Base-by-base conservation (phyloP, 2,329 filamentous ascomycete species). In the Claviceps spartinae region DNA sequence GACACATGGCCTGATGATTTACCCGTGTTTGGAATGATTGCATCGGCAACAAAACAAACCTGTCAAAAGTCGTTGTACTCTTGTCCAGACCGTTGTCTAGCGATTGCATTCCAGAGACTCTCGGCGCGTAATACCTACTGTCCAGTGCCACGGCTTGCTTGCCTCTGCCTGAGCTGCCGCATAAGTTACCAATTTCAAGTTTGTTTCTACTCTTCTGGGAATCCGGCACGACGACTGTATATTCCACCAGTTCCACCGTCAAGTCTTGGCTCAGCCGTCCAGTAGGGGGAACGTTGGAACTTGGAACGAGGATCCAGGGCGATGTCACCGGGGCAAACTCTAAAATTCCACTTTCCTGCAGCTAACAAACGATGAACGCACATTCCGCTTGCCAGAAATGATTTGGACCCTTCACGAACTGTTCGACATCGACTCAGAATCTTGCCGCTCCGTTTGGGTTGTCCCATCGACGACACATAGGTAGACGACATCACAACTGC, bases 91-190 rank as follows among this genome's bases (percentile, higher is more conserved):
- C 30, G 24, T 45, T 50, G 18, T 37, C 41, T 37, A 18, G 26
- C 24, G 30, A 26, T 50, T 50, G 18, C 48, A 49, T 49, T 49
- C 48, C 48, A 50, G 48, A 37, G 30, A 38, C 24, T 5, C 34
- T 38, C 20, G 41, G 30, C 48, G 40, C 48, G 41, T 38, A 30
- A 45, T 42, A 41, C 8, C 9, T 49, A 34, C 30, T 4, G 30
- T 30, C 26, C 26, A 30, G 13, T 9, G 18, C 8, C 38, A 9
- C 22, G 48, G 22, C 38, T 41, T 41, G 38, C 16, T 18, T 7
- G 16, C n/a, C 38, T n/a, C 16, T 41, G 16, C 16, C 38, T n/a
- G 38, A 41, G 16, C 38, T n/a, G n/a, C 40, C 7, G 40, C 40
- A 42, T 8, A 42, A 22, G 1, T 11, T 34, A 34, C 30, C 30